Percentiles rank a stretch among this genome's conserved stretches.
These are phyloP conservation scores for Aphanocladium album DNA, from an alignment of 2,329 filamentous ascomycete species.

Conservation along the genomic window DNA sequence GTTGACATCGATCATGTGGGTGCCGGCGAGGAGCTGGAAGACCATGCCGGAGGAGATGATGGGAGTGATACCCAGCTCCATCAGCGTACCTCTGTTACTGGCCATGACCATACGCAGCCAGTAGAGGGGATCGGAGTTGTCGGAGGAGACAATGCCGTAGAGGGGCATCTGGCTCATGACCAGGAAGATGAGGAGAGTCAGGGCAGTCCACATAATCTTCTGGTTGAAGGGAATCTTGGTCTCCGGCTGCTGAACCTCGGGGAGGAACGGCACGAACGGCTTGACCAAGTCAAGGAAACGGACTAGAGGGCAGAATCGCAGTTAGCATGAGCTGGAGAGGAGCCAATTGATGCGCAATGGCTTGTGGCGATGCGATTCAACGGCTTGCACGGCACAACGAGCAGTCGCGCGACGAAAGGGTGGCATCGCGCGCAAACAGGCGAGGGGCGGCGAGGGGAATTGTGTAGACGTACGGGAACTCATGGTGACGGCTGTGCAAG, in stretches of 20 bases:
- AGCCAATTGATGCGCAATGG: slow-evolving; percentile 22
- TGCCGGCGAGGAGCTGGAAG: slow-evolving; percentile 98
- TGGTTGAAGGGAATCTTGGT: slow-evolving; percentile 99
- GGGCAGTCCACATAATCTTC: slow-evolving; percentile 91
- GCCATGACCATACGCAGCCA: slow-evolving; percentile 99
- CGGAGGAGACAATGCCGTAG: slow-evolving; percentile 98
- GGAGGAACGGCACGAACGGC: slow-evolving; percentile 98
- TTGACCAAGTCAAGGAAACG: slow-evolving; percentile 99
- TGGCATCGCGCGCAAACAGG: neutral
- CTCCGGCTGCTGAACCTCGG: slow-evolving; percentile 97
- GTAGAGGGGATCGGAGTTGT: slow-evolving; percentile 97
- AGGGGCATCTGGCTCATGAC: slow-evolving; percentile 99
- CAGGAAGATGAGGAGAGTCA: slow-evolving; percentile 96
- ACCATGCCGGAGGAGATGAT: slow-evolving; percentile 99
- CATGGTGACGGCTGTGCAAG: slow-evolving; percentile 38
- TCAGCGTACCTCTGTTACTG: slow-evolving; percentile 93
- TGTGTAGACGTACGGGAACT: slow-evolving; percentile 46
- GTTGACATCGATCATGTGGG: slow-evolving; percentile 99
- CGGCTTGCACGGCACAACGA: slow-evolving; percentile 17
- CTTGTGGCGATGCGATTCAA: slow-evolving; percentile 16
- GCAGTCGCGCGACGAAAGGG: slow-evolving; percentile 8
- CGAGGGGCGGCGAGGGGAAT: neutral
- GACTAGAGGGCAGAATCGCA: slow-evolving; percentile 50
- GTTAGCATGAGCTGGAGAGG: slow-evolving; percentile 22
- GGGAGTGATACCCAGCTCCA: slow-evolving; percentile 95